These are phyloP conservation scores for Rhododendron simsii DNA, from an alignment of 148 eudicot species.

Conservation along the genomic window DNA sequence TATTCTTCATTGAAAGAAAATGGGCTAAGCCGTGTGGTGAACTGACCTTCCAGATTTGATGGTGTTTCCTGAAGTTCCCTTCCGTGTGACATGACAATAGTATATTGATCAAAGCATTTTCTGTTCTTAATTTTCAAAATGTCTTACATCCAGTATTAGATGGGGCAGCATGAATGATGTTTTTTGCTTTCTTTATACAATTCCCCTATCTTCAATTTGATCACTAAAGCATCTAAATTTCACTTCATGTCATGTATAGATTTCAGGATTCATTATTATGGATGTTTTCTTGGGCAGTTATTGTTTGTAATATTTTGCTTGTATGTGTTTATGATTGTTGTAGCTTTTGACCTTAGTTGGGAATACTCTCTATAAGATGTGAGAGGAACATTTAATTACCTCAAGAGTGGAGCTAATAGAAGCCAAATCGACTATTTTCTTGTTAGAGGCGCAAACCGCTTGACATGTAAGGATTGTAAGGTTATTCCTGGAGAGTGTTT, in stretches of 20 bases:
- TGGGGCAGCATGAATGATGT: neutral
- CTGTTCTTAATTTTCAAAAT: neutral
- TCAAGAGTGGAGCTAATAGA: no score
- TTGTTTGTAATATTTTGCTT: neutral
- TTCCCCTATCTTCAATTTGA: conserved; percentile 1
- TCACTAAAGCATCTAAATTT: neutral
- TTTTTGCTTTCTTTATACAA: neutral
- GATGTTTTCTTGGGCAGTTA: neutral
- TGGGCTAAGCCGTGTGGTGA: neutral
- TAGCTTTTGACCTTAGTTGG: no score
- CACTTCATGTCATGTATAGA: neutral
- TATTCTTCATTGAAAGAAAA: neutral
- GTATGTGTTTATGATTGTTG: no score
- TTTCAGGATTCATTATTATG: no score
- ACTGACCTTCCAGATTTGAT: neutral
- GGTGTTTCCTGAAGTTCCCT: neutral
- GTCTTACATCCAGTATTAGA: neutral
- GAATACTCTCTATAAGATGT: no score
- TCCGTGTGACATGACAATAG: neutral
- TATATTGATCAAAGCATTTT: neutral
- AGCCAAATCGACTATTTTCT: no score
- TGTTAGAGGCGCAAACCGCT: no score
- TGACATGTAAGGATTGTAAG: no score
- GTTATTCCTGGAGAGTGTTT: no score
- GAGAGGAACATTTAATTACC: no score